Evolutionary conservation across 1,284 basidiomycete genomes (phyloP), one percentile per base, ranked within the genome.

Genomic region (Anthracocystis panici-leucophaei): DNA sequence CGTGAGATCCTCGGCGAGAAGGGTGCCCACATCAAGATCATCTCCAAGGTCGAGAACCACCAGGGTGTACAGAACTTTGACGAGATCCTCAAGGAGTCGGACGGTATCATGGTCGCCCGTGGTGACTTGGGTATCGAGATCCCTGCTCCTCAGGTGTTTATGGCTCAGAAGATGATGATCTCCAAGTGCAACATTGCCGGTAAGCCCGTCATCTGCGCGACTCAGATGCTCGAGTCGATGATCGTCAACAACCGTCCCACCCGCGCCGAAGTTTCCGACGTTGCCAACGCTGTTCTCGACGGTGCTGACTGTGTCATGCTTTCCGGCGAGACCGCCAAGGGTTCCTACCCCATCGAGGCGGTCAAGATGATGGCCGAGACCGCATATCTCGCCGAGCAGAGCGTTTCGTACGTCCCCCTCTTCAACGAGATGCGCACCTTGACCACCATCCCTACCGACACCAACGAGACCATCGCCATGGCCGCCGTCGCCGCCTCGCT

Each of bases 151-250:
- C 82, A 85, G 77, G 84, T 85, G 31, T 84, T 84, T 62, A 79
- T 85, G 77, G 84, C 83, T 2, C 84, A 85, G 63, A 85, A 85
- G 81, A 84, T 84, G 84, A 85, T 85, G 78, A 84, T 85, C 62
- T 62, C 79, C 69, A 84, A 83, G 73, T 84, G 83, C 83, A 85
- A 85, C 79, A 83, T 85, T 62, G 81, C 79, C 27, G 84, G 84
- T 57, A 85, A 99, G 89, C 95, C 97, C 57, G 93, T 94, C 84
- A 99, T 99, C 85, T 97, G 97, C 81, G 97, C 97, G 21, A 99
- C 97, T 20, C 97, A 99, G 87, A 99, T 99, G 97, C 91, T 99
- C 81, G 97, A 99, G 89, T 92, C 92, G 81, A 82, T 89, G 85
- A 62, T 57, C 46, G 60, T 73, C 73, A 83, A 85, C 81, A 84